These are phyloP conservation scores for Chernovozyma aurita DNA, from an alignment of 1,139 yeast genomes.

Conservation along the genomic window DNA sequence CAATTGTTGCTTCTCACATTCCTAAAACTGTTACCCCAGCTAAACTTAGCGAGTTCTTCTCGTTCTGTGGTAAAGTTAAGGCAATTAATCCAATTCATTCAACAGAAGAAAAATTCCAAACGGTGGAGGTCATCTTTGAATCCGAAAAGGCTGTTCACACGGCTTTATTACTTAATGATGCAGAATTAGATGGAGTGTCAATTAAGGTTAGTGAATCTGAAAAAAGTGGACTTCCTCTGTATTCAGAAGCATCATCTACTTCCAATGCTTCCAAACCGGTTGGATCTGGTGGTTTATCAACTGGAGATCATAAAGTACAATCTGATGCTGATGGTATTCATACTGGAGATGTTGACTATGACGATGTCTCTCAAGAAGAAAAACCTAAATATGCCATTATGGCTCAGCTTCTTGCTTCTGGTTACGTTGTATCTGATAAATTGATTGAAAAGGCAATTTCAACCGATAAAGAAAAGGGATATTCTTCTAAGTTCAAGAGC, in stretches of 20 bases:
- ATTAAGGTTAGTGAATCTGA: slow-evolving; percentile 43
- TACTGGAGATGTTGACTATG: slow-evolving; percentile 32
- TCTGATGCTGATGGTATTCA: slow-evolving; percentile 14
- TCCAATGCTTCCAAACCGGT: slow-evolving; percentile 19
- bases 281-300: slow-evolving; percentile 11
- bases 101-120: slow-evolving; percentile 23
- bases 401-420: slow-evolving; percentile 72
- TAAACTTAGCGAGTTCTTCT: slow-evolving; percentile 64
- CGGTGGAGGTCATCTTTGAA: slow-evolving; percentile 51
- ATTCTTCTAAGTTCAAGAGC: slow-evolving; percentile 49
- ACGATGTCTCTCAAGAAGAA: slow-evolving; percentile 67
- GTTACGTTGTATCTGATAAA: slow-evolving; percentile 63
- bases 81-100: slow-evolving; percentile 34
- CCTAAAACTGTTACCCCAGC: slow-evolving; percentile 50
- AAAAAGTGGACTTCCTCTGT: slow-evolving; percentile 7
- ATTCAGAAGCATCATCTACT: slow-evolving; percentile 11
- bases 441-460: slow-evolving; percentile 56
- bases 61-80: slow-evolving; percentile 71
- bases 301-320: slow-evolving; percentile 23
- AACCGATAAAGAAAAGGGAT: slow-evolving; percentile 63
- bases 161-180: slow-evolving; percentile 70
- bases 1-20: slow-evolving; percentile 57
- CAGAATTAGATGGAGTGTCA: slow-evolving; percentile 60
- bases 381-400: slow-evolving; percentile 74
- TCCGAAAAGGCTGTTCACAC: slow-evolving; percentile 63